Evolutionary conservation across 306 rosid genomes (phyloP), one percentile per base, ranked within the genome.

Genomic region (Castanea mollissima): DNA sequence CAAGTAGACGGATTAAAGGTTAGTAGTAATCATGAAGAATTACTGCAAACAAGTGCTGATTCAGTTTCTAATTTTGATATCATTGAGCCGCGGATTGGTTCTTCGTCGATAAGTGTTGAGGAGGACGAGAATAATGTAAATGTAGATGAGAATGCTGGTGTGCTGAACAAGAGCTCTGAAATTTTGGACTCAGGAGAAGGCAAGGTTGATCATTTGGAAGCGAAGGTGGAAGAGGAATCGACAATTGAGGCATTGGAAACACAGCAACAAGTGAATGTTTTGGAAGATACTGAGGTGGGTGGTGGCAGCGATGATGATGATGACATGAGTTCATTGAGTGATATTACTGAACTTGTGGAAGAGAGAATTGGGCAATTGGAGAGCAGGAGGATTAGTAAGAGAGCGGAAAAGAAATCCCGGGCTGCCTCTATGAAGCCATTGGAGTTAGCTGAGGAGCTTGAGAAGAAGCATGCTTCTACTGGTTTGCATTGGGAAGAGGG

Each of bases 401-500:
- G 78, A 69, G 87, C 77, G 4, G 91, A 88, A 84, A 86, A 82
- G 81, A 93, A 83, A 65, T 35, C 51, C 2, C 80, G 72, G 55
- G 18, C 85, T 69, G 14, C 85, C 65, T 78, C 65, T 6, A 80
- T 71, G 81, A 93, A 88, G 85, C 93, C 98, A 1, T 96, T 95
- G 14, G 92, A 95, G 62, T 74, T 88, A 25, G 99, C 99, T 0
- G 99, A 93, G 82, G 96, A 93, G 79, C 79, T 89, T 29, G 99
- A 95, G 91, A 93, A 87, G 90, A 95, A 88, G 75, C 91, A 90
- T 59, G 99, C 99, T 88, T 95, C 94, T 11, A 93, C 94, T 72
- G 97, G 93, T 82, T 72, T 93, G 85, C 89, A 95, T 74, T 91
- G 87, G 94, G 98, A 93, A 82, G 99, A 88, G 84, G 99, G 99